Conservation (phyloP, 371 early-diverging fungal species). For the Actinomucor elegans region DNA sequence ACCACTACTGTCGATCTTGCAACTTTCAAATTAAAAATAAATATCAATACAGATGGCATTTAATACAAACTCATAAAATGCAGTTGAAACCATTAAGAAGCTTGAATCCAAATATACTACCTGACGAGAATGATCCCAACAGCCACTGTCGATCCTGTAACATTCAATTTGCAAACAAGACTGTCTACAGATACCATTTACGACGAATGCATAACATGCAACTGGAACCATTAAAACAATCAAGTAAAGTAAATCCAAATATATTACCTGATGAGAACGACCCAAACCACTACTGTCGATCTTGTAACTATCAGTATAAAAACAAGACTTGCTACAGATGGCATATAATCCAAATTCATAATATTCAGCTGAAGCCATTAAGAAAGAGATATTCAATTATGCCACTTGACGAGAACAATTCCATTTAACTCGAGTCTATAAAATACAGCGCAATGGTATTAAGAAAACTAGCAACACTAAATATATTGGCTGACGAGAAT, state of each 20-base stretch:
- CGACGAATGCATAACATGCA: not conserved
- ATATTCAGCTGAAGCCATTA: too few relatives aligned
- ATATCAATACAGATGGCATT: too few relatives aligned
- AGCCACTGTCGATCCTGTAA: not conserved
- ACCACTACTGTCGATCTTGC: too few relatives aligned
- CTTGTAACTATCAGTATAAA: not conserved
- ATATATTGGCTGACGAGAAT: too few relatives aligned
- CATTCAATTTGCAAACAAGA: not conserved
- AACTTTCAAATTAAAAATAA: too few relatives aligned
- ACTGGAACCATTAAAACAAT: not conserved
- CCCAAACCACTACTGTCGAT: not conserved
- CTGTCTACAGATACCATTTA: not conserved
- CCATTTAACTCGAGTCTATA: too few relatives aligned
- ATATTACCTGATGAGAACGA: not conserved
- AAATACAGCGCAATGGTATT: too few relatives aligned
- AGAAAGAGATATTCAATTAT: too few relatives aligned
- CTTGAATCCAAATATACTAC: not conserved
- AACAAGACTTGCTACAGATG: not conserved
- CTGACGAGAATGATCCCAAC: not conserved
- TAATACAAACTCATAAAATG: too few relatives aligned
- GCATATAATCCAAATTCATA: too few relatives aligned
- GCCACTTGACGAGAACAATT: too few relatives aligned
- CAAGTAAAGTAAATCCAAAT: not conserved
- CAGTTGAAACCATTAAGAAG: not conserved
- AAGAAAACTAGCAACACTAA: too few relatives aligned